Evolutionary conservation across 371 early-diverging fungal genomes (phyloP), one percentile per base, ranked within the genome.

Genomic region (Batkoa obscura): DNA sequence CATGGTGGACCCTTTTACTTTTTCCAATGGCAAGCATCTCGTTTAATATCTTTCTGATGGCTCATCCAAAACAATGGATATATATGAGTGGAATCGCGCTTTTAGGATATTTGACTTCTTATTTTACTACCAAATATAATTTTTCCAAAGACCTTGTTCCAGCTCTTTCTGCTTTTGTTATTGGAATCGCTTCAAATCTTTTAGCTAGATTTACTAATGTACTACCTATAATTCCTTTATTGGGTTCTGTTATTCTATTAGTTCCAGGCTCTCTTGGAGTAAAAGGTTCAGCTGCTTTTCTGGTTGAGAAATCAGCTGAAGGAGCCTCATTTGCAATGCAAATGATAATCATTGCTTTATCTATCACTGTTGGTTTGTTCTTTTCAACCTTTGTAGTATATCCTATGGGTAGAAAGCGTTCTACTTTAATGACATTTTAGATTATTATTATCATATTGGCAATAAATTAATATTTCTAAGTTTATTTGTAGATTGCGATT

Each of bases 291-390:
- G 53, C 59, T 48, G 50, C 54, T 2, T 59, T 64, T 49, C 58
- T 67, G 36, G 61, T 60, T 10, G 70, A 65, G 33, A 69, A 70
- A 43, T 65, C 67, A 2, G 62, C 66, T 10, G 68, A 72, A 58
- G 73, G 73, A 12, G 68, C 69, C 15, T 58, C 56, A 0, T 72
- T 75, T 63, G 73, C 73, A 17, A 50, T 75, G 52, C 64, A 67
- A n/a, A 71, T 72, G 73, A 72, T 75, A 45, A 63, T 72, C 53
- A 61, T 64, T 6, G 56, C 70, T 0, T 64, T 65, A 23, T 72
- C 74, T 30, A 76, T 79, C 43, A 73, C 76, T 0, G 67, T 79
- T 43, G 79, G 79, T 0, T 64, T 79, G 30, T 79, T 79, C 59
- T 58, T 71, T 38, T 71, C 75, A 1, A 71, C 75, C 0, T 57